These are phyloP conservation scores for Ustanciosporium gigantosporum DNA, from an alignment of 1,284 basidiomycete genomes.

Conservation along the genomic window DNA sequence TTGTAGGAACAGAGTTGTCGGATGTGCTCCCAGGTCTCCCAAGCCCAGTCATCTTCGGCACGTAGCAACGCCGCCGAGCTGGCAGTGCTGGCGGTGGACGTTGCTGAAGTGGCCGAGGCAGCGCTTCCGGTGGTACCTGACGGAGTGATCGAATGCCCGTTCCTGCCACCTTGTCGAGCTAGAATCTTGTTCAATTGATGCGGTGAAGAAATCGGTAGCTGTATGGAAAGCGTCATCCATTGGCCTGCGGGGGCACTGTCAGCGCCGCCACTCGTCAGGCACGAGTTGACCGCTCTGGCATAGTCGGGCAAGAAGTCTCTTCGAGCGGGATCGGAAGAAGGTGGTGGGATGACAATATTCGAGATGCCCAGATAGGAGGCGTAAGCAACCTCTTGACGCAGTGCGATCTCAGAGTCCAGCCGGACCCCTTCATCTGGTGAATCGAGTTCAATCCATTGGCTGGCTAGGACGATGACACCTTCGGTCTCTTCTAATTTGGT, in stretches of 20 bases:
- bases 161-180: constrained; percentile 25
- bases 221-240: constrained; percentile 52
- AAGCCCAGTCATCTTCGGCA: constrained; percentile 65
- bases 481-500: constrained; percentile 84
- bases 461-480: constrained; percentile 74
- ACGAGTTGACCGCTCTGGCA: constrained; percentile 73
- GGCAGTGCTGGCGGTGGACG: constrained; percentile 25
- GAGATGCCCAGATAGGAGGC: constrained; percentile 87
- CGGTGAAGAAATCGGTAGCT: constrained; percentile 54
- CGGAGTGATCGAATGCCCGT: constrained; percentile 15
- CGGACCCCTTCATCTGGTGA: constrained; percentile 89
- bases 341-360: constrained; percentile 84
- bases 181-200: constrained; percentile 42
- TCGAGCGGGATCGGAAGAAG: constrained; percentile 68
- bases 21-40: constrained; percentile 98
- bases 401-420: constrained; percentile 91
- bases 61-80: constrained; percentile 70
- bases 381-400: constrained; percentile 89
- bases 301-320: constrained; percentile 84
- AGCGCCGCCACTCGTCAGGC: constrained; percentile 38
- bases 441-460: constrained; percentile 95
- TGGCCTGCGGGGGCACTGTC: constrained; percentile 42
- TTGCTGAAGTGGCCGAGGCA: constrained; percentile 23
- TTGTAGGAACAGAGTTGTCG: constrained; percentile 85
- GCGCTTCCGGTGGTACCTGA: constrained; percentile 27